Conservation (phyloP, 202 grass and related monocot species). For the Cymbopogon flexuosus region DNA sequence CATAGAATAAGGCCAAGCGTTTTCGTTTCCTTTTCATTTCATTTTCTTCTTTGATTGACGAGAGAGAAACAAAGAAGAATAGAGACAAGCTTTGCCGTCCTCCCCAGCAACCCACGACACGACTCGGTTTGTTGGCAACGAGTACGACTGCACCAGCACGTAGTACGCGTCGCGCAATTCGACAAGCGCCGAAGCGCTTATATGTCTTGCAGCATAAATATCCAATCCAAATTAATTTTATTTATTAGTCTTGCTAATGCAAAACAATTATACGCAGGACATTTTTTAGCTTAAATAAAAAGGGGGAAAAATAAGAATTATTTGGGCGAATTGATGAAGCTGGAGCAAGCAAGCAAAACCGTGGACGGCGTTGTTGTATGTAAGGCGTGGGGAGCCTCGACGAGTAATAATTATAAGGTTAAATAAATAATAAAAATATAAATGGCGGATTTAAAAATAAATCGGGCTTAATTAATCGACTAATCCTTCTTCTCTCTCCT, state of each 20-base stretch:
- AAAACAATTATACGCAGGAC: neutral
- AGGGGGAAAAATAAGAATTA: neutral
- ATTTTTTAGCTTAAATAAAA: too few species aligned
- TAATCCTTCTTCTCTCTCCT: slow-evolving; percentile 5
- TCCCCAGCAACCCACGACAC: slow-evolving; percentile 10
- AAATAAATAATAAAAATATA: neutral
- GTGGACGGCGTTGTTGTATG: neutral
- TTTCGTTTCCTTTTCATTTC: neutral
- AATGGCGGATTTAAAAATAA: neutral
- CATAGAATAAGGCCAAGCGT: neutral
- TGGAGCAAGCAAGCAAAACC: neutral
- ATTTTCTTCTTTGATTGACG: neutral
- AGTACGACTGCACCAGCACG: neutral
- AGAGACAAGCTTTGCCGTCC: neutral
- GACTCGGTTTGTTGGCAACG: too few species aligned
- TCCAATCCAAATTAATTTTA: neutral
- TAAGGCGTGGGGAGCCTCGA: neutral
- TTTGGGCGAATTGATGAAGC: neutral
- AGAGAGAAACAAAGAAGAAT: neutral
- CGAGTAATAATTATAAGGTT: neutral
- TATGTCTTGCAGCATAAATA: neutral
- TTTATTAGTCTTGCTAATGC: neutral
- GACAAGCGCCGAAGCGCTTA: neutral
- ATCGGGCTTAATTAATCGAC: neutral
- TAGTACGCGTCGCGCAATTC: neutral